Evolutionary conservation across 176 grass and related monocot species (phyloP), one percentile per base, ranked within the genome.

Genomic region (Tillandsia leiboldiana): DNA sequence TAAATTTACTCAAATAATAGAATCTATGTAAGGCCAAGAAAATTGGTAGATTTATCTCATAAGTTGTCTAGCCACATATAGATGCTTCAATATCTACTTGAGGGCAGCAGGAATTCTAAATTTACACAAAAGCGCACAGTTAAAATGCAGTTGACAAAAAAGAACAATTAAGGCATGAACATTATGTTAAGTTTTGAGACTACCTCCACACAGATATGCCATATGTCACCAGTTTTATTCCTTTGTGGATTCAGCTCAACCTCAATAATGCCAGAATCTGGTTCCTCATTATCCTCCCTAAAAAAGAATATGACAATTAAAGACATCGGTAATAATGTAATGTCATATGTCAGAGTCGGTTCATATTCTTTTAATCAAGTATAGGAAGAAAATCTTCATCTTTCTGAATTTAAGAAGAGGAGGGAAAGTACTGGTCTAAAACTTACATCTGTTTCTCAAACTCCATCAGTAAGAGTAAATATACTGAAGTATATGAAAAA

Each of bases 151-250:
- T 27, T 66, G 18, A 28, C 6, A 47, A 28, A 47, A 27, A 27
- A 4, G 6, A 65, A 28, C 29, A 26, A 66, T 15, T 13, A 15
- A 62, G 57, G 15, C 22, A 11, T 66, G 2, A 12, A 24, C 12
- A 9, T 66, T 66, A 12, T 24, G n/a, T 54, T 26, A 48, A 13
- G 3, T 48, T 3, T 14, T 27, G 12, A 17, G 0, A n/a, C 10
- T 80, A 99, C 94, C 94, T 93, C 84, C 66, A 93, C 61, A 26
- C 64, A 82, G 50, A 99, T 83, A 68, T 93, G 94, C 94, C 94
- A 99, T 73, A 90, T 83, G 82, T 99, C 89, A 29, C 87, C 94
- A 68, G 89, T 99, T 85, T 81, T 90, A 52, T 99, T 93, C 71
- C 56, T 90, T 11, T 87, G 29, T 13, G 72, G 73, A 68, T 93